Percentiles rank a stretch among this genome's conserved stretches.
These are phyloP conservation scores for Bruguiera hainesii DNA, from an alignment of 441 rosid genomes.

Conservation along the genomic window DNA sequence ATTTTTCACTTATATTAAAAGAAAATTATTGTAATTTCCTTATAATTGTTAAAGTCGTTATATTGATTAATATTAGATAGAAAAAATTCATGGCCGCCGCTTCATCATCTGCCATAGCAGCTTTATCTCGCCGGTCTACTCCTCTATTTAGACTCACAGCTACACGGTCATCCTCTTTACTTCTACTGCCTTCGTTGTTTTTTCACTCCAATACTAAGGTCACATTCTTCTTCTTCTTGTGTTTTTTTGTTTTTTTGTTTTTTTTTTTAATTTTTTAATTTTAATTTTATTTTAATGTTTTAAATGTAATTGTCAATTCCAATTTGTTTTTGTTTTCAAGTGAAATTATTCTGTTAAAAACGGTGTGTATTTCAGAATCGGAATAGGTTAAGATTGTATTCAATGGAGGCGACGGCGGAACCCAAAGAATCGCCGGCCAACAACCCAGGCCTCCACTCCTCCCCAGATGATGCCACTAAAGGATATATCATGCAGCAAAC, in stretches of 20 bases:
- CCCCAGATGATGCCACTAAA: constrained; percentile 67
- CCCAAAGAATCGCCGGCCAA: constrained; percentile 65
- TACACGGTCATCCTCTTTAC: too few relatives aligned
- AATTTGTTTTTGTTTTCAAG: background rate
- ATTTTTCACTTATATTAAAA: too few relatives aligned
- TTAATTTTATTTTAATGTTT: background rate
- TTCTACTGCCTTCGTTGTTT: constrained; percentile 14
- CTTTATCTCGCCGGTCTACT: constrained; percentile 39
- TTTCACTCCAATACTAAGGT: constrained; percentile 19
- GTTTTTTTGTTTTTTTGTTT: too few relatives aligned
- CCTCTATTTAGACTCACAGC: background rate
- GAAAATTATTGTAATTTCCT: too few relatives aligned
- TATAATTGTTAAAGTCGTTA: too few relatives aligned
- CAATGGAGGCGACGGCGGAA: constrained; percentile 55
- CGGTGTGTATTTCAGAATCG: constrained; percentile 32
- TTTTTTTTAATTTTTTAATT: background rate
- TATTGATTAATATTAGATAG: too few relatives aligned
- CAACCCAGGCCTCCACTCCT: constrained; percentile 67
- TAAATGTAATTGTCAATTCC: background rate
- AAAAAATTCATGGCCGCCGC: constrained; percentile 27
- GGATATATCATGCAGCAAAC: constrained; percentile 92
- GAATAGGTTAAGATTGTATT: constrained; percentile 36
- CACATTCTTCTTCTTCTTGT: background rate
- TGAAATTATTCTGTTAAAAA: too few relatives aligned
- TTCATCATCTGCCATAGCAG: constrained; percentile 18